Evolutionary conservation across 2,329 filamentous ascomycete species (phyloP), one percentile per base, ranked within the genome.

Genomic region (Grosmannia huntii): DNA sequence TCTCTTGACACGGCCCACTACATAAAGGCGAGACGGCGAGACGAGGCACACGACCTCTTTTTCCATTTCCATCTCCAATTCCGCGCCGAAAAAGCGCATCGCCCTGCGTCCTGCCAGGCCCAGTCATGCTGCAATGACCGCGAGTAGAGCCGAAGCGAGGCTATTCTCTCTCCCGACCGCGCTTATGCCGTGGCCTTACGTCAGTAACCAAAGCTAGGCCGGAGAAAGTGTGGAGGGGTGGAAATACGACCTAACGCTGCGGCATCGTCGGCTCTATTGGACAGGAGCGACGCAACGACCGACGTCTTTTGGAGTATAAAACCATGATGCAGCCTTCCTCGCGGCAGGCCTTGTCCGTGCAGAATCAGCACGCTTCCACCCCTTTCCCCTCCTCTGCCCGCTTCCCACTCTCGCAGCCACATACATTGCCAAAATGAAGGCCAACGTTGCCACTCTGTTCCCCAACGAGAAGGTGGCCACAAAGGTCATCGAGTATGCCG

Each of bases 401-500:
- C 28, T 16, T 41, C 21, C 23, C 23, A 6, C 14, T 25, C 16
- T 48, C 53, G 10, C 25, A 9, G 21, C 5, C 46, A n/a, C 3
- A 7, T 25, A 1, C 28, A n/a, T 38, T 23, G 5, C 49, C 59
- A 64, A 48, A 19, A 76, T 75, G 74, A 74, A 74, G 63, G 64
- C 67, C 25, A 69, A 68, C 64, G 64, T 63, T n/a, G 68, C 70
- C 27, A 63, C 67, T 28, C 69, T 78, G 41, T 78, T 76, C 64
- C 68, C 71, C 36, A 76, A 72, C 56, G 68, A 70, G 28, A 64
- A 71, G 57, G 69, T 76, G 55, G 71, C 70, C 56, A 62, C 66
- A 55, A 70, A 68, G 21, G 76, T 78, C 60, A 69, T 70, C 16
- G 66, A 70, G 14, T 78, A 79, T 64, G 69, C 76, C 21, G 68